phyloP scores from a whole-genome alignment of 352 stramenopile species.

The Globisporangium sylvaticum region DNA sequence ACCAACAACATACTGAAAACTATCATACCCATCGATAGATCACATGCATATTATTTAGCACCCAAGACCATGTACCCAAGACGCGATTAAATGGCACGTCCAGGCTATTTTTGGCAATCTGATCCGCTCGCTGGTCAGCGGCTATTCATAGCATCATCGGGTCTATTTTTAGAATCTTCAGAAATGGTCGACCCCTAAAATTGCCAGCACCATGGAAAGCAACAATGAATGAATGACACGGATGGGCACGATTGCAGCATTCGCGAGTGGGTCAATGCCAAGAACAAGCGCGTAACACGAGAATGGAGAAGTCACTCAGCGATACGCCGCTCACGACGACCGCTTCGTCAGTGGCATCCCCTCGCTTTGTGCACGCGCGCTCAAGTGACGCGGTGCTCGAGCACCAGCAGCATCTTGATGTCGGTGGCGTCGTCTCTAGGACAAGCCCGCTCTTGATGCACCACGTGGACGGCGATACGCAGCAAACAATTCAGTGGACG shows the following conservation, averaged over 20 bases:
- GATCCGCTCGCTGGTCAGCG: not conserved
- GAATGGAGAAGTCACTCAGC: constrained; percentile 6
- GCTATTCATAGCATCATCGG: not conserved
- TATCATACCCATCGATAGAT: not conserved
- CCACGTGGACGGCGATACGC: not conserved
- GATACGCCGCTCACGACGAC: not conserved
- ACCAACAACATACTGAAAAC: not conserved
- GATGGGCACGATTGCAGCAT: too few relatives aligned
- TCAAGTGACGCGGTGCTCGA: not conserved
- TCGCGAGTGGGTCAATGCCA: too few relatives aligned
- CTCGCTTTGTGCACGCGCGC: not conserved
- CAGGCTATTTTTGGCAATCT: not conserved
- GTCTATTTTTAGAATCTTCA: not conserved
- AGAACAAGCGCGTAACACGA: too few relatives aligned
- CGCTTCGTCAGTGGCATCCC: not conserved
- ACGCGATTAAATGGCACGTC: not conserved
- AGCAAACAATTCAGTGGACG: not conserved
- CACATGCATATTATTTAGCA: too few relatives aligned
- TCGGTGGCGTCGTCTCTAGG: not conserved
- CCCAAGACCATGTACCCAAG: too few relatives aligned
- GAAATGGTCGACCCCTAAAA: not conserved
- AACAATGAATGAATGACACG: too few relatives aligned
- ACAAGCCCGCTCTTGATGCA: not conserved
- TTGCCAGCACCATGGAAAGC: too few relatives aligned
- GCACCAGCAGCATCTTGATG: not conserved